Evolutionary conservation across 306 rosid genomes (phyloP).

Genomic region (Cicer judaicum): DNA sequence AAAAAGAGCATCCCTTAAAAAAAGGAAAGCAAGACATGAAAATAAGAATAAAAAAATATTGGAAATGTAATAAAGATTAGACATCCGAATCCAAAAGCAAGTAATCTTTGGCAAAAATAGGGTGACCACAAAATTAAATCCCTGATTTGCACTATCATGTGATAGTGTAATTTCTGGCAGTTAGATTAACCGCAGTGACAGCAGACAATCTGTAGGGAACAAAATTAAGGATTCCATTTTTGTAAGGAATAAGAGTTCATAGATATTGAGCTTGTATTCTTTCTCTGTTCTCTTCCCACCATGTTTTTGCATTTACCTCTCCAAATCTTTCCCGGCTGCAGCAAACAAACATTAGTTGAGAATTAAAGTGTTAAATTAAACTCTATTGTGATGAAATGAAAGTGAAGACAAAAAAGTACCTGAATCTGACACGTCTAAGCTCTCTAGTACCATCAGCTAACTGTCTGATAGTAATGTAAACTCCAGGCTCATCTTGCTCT

Average conservation of each 20-base stretch:
- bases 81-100: constrained; percentile 44
- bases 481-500: constrained; percentile 93
- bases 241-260: constrained; percentile 47
- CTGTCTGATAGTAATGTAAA: constrained; percentile 84
- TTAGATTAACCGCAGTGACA: not conserved
- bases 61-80: constrained; percentile 39
- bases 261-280: constrained; percentile 97
- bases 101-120: constrained; percentile 47
- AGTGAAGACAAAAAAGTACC: constrained; percentile 47
- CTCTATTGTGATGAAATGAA: too few relatives aligned
- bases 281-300: constrained; percentile 97
- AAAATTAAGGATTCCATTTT: constrained; percentile 48
- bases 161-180: constrained; percentile 11
- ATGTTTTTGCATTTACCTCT: constrained; percentile 76
- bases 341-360: constrained; percentile 8
- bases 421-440: constrained; percentile 90
- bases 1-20: constrained; percentile 30
- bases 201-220: constrained; percentile 34
- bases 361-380: constrained; percentile 12
- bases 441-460: constrained; percentile 82
- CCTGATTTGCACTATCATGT: constrained; percentile 41
- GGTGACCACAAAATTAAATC: constrained; percentile 43
- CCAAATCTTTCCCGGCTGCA: constrained; percentile 89
- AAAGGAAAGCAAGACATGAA: constrained; percentile 26
- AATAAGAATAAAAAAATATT: constrained; percentile 23